Evolutionary conservation across 306 rosid species (phyloP).

Genomic region (Mimosa bimucronata): DNA sequence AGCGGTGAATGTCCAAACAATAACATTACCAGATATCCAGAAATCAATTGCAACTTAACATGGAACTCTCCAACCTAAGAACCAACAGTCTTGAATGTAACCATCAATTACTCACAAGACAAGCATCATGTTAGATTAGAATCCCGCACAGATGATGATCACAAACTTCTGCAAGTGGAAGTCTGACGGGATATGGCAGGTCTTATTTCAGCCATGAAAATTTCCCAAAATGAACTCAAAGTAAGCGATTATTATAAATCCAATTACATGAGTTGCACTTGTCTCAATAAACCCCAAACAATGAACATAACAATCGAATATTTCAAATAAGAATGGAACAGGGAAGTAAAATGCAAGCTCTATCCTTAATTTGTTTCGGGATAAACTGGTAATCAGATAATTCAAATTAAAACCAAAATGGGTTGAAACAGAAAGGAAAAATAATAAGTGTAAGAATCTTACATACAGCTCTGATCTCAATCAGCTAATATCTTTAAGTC

Average conservation of each 20-base stretch:
- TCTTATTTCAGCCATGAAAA: conserved; percentile 20
- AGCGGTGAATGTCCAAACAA: conserved; percentile 27
- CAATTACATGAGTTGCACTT: conserved; percentile 33
- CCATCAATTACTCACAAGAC: conserved; percentile 9
- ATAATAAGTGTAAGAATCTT: conserved; percentile 47
- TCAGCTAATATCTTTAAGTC: conserved; percentile 90
- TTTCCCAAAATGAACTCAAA: conserved; percentile 1
- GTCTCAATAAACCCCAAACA: conserved; percentile 30
- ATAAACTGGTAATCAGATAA: conserved; percentile 51
- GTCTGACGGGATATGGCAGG: neutral
- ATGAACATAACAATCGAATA: conserved; percentile 43
- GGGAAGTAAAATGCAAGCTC: conserved; percentile 39
- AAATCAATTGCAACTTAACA: neutral
- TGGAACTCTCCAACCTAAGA: conserved; percentile 7
- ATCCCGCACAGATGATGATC: neutral
- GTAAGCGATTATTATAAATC: conserved; percentile 36
- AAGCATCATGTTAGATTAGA: conserved; percentile 29
- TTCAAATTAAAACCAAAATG: conserved; percentile 48
- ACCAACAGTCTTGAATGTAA: conserved; percentile 4
- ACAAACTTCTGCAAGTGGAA: conserved; percentile 28
- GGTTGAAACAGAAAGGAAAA: conserved; percentile 32
- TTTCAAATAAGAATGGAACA: conserved; percentile 51
- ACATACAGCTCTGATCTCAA: conserved; percentile 51
- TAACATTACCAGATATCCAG: neutral
- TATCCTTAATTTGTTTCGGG: conserved; percentile 49